Conservation (phyloP, 495 filamentous ascomycete genomes). For the Hyaloscypha bicolor region DNA sequence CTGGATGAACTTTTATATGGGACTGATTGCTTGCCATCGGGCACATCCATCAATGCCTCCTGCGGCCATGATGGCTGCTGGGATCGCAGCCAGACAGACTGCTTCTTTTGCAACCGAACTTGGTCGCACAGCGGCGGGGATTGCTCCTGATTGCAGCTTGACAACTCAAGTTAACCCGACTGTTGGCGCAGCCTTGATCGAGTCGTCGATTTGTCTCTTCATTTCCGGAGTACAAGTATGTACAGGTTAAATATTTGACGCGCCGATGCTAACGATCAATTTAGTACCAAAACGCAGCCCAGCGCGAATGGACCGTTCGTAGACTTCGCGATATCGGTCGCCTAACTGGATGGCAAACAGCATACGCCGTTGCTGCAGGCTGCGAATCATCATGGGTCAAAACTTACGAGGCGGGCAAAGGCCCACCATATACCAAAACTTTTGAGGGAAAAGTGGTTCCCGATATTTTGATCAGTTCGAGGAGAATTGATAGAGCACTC, state of each 20-base stretch:
- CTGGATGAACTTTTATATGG: conserved; percentile 83
- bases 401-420: conserved; percentile 68
- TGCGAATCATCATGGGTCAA: conserved; percentile 84
- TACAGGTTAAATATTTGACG: neutral
- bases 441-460: conserved; percentile 16
- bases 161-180: conserved; percentile 69
- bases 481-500: conserved; percentile 41
- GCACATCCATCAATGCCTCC: conserved; percentile 89
- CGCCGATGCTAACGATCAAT: conserved; percentile 1
- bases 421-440: conserved; percentile 59
- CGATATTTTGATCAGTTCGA: conserved; percentile 22
- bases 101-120: conserved; percentile 69
- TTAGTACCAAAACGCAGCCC: conserved; percentile 69
- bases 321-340: conserved; percentile 74
- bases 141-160: conserved; percentile 65
- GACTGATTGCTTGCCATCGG: conserved; percentile 74
- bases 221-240: conserved; percentile 73
- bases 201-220: conserved; percentile 79
- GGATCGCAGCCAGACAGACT: conserved; percentile 59
- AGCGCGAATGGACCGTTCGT: conserved; percentile 75
- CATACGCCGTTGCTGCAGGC: conserved; percentile 74
- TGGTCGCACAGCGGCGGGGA: conserved; percentile 78
- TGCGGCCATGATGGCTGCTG: conserved; percentile 70
- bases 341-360: conserved; percentile 84
- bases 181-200: conserved; percentile 79